Evolutionary conservation across 768 basidiomycete species (phyloP).

Genomic region (Kwoniella bestiolae): DNA sequence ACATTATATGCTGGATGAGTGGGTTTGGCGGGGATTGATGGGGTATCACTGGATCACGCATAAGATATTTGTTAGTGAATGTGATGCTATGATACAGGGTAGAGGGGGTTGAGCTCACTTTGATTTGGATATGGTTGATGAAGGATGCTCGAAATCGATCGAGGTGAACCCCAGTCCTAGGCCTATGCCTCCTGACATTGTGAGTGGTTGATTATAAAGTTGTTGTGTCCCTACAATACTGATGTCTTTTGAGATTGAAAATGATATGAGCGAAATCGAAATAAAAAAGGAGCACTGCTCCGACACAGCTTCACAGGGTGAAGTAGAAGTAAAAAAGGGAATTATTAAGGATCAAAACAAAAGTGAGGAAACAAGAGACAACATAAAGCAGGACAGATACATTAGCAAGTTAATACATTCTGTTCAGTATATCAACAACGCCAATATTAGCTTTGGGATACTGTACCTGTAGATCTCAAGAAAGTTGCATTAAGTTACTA

Average conservation of each 20-base stretch:
- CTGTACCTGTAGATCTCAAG: too few relatives aligned
- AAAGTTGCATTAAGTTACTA: too few relatives aligned
- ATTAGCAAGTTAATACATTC: too few relatives aligned
- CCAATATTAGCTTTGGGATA: too few relatives aligned
- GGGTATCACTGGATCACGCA: too few relatives aligned
- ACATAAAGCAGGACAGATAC: too few relatives aligned
- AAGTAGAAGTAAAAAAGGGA: not conserved
- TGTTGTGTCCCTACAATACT: not conserved
- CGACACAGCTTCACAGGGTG: not conserved
- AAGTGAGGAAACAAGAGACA: not conserved
- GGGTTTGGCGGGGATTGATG: not conserved
- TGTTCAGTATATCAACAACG: too few relatives aligned
- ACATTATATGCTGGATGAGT: slow-evolving; percentile 14
- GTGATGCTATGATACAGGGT: too few relatives aligned
- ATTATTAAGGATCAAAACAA: not conserved
- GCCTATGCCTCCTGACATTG: slow-evolving; percentile 14
- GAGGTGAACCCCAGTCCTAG: slow-evolving; percentile 10
- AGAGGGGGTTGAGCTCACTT: too few relatives aligned
- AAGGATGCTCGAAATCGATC: not conserved
- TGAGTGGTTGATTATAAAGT: not conserved
- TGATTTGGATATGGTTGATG: slow-evolving; percentile 3
- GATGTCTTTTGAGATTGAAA: not conserved
- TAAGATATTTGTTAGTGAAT: not conserved
- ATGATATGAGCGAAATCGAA: slow-evolving; percentile 14
- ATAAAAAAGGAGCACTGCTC: slow-evolving; percentile 5